These are phyloP conservation scores for Phytophthora sp. DNA, from an alignment of 352 stramenopile species.

Conservation along the genomic window DNA sequence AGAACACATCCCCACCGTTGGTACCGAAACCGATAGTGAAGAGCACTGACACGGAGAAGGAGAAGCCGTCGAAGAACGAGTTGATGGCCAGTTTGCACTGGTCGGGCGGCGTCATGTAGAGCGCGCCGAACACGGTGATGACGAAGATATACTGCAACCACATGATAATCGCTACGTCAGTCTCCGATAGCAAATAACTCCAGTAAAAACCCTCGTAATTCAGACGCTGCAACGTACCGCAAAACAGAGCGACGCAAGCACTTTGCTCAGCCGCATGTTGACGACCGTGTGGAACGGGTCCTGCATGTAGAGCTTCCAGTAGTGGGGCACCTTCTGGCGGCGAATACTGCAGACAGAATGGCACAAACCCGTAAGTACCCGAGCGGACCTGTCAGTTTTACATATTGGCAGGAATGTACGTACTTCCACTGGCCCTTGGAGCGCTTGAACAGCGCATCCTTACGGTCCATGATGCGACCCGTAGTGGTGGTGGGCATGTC, in stretches of 20 bases:
- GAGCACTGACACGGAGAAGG: constrained; percentile 81
- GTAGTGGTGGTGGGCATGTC: constrained; percentile 42
- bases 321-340: constrained; percentile 75
- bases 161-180: constrained; percentile 15
- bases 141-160: constrained; percentile 65
- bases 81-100: constrained; percentile 74
- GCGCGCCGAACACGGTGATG: constrained; percentile 65
- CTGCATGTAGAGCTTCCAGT: constrained; percentile 86
- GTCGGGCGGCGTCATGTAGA: constrained; percentile 77
- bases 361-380: not conserved
- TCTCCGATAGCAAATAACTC: not conserved
- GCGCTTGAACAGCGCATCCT: constrained; percentile 65
- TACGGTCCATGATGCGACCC: constrained; percentile 76
- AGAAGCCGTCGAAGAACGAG: constrained; percentile 78
- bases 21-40: constrained; percentile 86
- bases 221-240: constrained; percentile 35
- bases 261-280: constrained; percentile 85
- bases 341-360: constrained; percentile 59
- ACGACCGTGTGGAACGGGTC: constrained; percentile 86
- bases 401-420: no score
- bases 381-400: no score
- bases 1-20: constrained; percentile 86
- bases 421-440: constrained; percentile 85
- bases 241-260: constrained; percentile 48
- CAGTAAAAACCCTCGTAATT: not conserved